Base-by-base conservation (phyloP, 2,329 filamentous ascomycete species). In the Nothopassalora personata region DNA sequence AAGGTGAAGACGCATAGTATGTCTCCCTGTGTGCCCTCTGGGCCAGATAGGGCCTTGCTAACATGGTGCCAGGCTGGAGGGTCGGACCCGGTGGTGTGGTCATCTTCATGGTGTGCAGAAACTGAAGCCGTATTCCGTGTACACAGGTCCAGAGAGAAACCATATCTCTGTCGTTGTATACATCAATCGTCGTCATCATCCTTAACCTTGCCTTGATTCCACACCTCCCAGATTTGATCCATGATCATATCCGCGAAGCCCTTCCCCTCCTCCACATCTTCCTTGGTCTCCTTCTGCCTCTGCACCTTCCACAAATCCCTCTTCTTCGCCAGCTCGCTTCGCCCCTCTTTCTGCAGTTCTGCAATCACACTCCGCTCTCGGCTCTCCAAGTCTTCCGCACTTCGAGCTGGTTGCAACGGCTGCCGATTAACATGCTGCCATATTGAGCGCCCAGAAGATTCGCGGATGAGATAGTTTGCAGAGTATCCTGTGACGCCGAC, bases 401-500 rank as follows among this genome's bases (percentile, higher is more conserved):
- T 27, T 19, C 34, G 19, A 36, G 43, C 13, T 27, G 46, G 28
- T 18, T 45, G 55, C 49, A 36, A 48, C 18, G 50, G 61, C 31
- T 59, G 61, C 50, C 57, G 58, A 43, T 47, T 61, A n/a, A 70
- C 60, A 30, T 68, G 68, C 58, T 73, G 69, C 66, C 65, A 69
- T 33, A 72, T 66, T 13, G 65, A 65, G 31, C 66, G 61, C 18
- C 68, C 68, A 27, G 63, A 70, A 15, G 61, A 60, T 52, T 77
- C 72, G 43, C 72, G 72, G 13, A 72, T 68, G 4, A 83, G 71
- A 62, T 83, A 77, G 67, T 81, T 79, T 9, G 79, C 78, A 8
- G 78, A 80, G 34, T 79, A 73, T 58, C 79, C 71, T 64, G 79
- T 82, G 1, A 77, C 76, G 30, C 76, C 71, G 46, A 77, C 72